phyloP scores from a whole-genome alignment of 192 early-diverging fungal genomes.

The Pilobolus umbonatus region DNA sequence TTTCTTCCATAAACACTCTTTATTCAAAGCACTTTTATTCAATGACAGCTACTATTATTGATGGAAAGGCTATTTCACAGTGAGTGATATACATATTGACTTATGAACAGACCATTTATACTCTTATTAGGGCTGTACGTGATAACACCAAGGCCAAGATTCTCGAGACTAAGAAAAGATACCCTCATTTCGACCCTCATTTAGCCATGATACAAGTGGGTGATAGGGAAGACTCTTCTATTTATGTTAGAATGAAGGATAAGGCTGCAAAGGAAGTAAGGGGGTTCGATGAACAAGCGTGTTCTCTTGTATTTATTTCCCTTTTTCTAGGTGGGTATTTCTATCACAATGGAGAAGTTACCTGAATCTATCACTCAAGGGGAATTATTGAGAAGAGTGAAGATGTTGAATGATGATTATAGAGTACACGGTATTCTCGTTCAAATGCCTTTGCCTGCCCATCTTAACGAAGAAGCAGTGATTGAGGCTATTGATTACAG shows the following conservation, averaged over 20 bases:
- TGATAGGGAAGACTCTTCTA: slow-evolving; percentile 84
- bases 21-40: slow-evolving; percentile 4
- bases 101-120: background rate
- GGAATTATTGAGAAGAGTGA: slow-evolving; percentile 63
- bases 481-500: slow-evolving; percentile 79
- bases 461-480: slow-evolving; percentile 74
- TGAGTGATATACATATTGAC: slow-evolving; percentile 29
- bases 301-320: background rate
- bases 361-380: slow-evolving; percentile 60
- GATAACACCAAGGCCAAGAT: slow-evolving; percentile 66
- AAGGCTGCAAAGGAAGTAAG: slow-evolving; percentile 79
- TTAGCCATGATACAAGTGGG: slow-evolving; percentile 93
- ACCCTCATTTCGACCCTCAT: slow-evolving; percentile 75
- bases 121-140: slow-evolving; percentile 59
- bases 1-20: slow-evolving; percentile 9
- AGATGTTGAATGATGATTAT: slow-evolving; percentile 73
- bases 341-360: slow-evolving; percentile 67
- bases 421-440: slow-evolving; percentile 92
- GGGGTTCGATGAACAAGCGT: background rate
- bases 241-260: slow-evolving; percentile 92
- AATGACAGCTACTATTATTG: slow-evolving; percentile 58
- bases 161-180: slow-evolving; percentile 48
- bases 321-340: slow-evolving; percentile 63
- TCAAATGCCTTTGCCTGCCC: slow-evolving; percentile 88
- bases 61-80: slow-evolving; percentile 79